Evolutionary conservation across 2,329 filamentous ascomycete genomes (phyloP), one percentile per base, ranked within the genome.

Genomic region (Aquanectria penicillioides): DNA sequence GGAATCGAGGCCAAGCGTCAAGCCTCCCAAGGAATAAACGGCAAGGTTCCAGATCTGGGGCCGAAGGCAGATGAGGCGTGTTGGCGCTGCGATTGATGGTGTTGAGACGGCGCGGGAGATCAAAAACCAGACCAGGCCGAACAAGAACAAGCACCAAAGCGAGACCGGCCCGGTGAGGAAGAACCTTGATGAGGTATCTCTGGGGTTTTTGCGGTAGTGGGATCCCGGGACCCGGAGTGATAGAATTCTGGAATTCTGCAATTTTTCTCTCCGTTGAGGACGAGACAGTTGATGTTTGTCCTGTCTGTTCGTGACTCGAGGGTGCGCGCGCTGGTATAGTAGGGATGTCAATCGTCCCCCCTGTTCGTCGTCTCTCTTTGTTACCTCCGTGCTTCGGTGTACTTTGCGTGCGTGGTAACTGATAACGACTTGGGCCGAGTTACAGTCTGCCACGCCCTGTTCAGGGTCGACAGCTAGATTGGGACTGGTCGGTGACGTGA

Each of bases 31-130:
- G 59, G 51, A 61, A 50, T 48, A 47, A 41, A 51, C 48, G 51
- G 48, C 55, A 55, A 57, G 51, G 54, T 52, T 62, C 59, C 40
- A 63, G 61, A 69, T 69, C 67, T 63, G 57, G 61, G 48, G 64
- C 62, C 55, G 37, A 55, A 55, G 34, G 33, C 46, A 57, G 48
- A 57, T 51, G 54, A 65, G 61, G 37, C 36, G 56, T 53, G 57
- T 65, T 57, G 53, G 64, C 62, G 64, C 29, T 33, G 38, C 52
- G 43, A 48, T 61, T 40, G 57, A 67, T 64, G 61, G 65, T 57
- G 57, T 57, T 61, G 58, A 33, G 66, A 62, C 56, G 63, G 58
- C 64, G 59, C 44, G 51, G 57, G 52, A 61, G 38, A 37, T 52
- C 57, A 54, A 57, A 55, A 51, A 52, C 23, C 65, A 38, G 38